Evolutionary conservation across 768 basidiomycete genomes (phyloP).

Genomic region (Russula earlei): DNA sequence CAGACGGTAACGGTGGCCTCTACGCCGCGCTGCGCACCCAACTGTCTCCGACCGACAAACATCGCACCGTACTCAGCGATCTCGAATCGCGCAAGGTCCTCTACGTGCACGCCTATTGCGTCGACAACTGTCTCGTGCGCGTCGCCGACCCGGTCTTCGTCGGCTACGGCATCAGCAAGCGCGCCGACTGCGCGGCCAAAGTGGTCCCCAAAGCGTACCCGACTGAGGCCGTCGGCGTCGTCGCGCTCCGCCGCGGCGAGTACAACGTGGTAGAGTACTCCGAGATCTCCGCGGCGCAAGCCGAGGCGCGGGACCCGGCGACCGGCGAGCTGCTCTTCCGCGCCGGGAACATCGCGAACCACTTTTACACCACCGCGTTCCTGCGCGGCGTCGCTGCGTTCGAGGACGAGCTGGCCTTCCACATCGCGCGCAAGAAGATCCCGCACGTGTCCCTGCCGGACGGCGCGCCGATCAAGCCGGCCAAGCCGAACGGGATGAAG

Average conservation of each 20-base stretch:
- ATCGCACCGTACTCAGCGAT: constrained; percentile 75
- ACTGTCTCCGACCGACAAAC: constrained; percentile 46
- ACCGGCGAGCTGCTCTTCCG: constrained; percentile 80
- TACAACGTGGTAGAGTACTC: constrained; percentile 96
- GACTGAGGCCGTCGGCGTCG: constrained; percentile 89
- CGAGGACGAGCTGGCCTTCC: constrained; percentile 87
- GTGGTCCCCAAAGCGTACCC: constrained; percentile 87
- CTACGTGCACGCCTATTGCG: constrained; percentile 93
- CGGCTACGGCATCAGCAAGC: constrained; percentile 84
- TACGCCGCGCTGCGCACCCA: constrained; percentile 88
- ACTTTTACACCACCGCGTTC: constrained; percentile 90
- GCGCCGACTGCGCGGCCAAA: constrained; percentile 89
- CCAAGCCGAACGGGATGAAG: constrained; percentile 97
- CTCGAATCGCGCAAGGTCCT: constrained; percentile 63
- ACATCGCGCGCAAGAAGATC: constrained; percentile 98
- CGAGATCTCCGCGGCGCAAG: constrained; percentile 83
- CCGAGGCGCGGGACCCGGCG: constrained; percentile 59
- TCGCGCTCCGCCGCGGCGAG: constrained; percentile 74
- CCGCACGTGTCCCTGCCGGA: constrained; percentile 62
- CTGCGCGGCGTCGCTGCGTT: constrained; percentile 70
- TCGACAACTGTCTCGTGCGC: constrained; percentile 97
- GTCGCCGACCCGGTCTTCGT: constrained; percentile 97
- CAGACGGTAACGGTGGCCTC: constrained; percentile 95
- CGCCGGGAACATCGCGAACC: constrained; percentile 96
- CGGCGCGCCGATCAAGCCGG: constrained; percentile 67